Conservation (phyloP, 352 stramenopile genomes). For the Phytophthora sojae region DNA sequence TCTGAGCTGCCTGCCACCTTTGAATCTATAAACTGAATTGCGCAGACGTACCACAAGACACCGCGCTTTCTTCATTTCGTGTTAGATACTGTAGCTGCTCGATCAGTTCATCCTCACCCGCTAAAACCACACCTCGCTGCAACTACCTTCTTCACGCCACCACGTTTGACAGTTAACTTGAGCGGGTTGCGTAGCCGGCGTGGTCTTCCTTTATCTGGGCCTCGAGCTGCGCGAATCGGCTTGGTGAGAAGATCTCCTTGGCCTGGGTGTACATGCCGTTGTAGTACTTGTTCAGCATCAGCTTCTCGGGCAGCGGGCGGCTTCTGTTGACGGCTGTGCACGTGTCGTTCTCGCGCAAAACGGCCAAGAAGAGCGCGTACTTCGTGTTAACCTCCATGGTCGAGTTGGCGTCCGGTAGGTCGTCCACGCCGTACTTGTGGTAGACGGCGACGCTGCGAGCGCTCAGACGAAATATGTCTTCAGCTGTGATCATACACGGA, state of each 20-base stretch:
- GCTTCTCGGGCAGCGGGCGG: slow-evolving; percentile 28
- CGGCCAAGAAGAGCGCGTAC: slow-evolving; percentile 22
- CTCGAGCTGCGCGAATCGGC: slow-evolving; percentile 30
- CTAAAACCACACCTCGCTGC: not conserved
- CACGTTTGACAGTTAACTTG: too few species aligned
- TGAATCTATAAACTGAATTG: slow-evolving; percentile 13
- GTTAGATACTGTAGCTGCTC: not conserved
- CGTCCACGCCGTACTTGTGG: slow-evolving; percentile 9
- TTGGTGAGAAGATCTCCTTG: slow-evolving; percentile 10
- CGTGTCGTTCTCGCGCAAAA: slow-evolving; percentile 31
- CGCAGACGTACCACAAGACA: not conserved
- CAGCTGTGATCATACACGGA: not conserved
- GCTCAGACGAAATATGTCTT: slow-evolving; percentile 10
- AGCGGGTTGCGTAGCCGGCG: slow-evolving; percentile 3
- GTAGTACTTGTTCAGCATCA: slow-evolving; percentile 40
- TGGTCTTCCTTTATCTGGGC: slow-evolving; percentile 11
- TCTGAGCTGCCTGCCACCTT: not conserved
- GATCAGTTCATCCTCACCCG: not conserved
- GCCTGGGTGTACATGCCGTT: slow-evolving; percentile 36
- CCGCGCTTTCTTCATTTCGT: not conserved
- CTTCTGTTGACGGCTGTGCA: slow-evolving; percentile 15
- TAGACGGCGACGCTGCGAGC: slow-evolving; percentile 19
- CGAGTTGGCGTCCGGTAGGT: slow-evolving; percentile 12
- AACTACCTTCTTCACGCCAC: too few species aligned
- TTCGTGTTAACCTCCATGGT: slow-evolving; percentile 18